Conservation (phyloP, 75 land plant species). For the Selaginella tamariscina region DNA sequence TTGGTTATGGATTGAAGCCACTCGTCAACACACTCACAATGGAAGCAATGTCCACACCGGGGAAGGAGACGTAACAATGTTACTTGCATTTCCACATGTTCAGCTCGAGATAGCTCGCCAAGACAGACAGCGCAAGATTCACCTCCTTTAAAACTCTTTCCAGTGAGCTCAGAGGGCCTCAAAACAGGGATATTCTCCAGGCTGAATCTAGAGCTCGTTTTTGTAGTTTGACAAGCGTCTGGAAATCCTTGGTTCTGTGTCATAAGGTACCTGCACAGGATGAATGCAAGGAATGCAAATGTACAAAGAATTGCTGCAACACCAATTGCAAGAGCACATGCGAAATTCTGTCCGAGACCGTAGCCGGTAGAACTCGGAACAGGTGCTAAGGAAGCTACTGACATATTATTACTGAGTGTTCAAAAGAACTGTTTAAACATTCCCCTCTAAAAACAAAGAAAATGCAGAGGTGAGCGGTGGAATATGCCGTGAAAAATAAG, state of each 20-base stretch:
- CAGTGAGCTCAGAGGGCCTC: background rate
- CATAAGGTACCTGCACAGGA: background rate
- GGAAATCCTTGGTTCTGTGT: background rate
- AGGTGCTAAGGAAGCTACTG: too few relatives aligned
- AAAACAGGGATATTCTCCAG: background rate
- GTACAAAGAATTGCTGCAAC: background rate
- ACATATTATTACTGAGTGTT: too few relatives aligned
- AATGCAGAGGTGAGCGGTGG: too few relatives aligned
- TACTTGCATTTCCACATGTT: background rate
- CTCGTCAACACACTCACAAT: background rate
- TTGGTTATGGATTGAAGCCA: too few relatives aligned
- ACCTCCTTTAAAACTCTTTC: background rate
- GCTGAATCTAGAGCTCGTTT: too few relatives aligned
- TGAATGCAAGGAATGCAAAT: background rate
- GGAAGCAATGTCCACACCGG: background rate
- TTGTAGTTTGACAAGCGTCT: background rate
- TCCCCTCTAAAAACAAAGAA: too few relatives aligned
- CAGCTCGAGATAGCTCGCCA: background rate
- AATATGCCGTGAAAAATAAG: too few relatives aligned
- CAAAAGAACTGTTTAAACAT: too few relatives aligned
- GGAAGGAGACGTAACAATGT: background rate
- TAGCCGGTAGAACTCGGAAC: background rate
- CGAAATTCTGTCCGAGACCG: background rate
- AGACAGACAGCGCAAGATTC: background rate
- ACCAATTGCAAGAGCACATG: background rate